Evolutionary conservation across 208 protist species (phyloP).

Genomic region (Leishmania tarentolae): DNA sequence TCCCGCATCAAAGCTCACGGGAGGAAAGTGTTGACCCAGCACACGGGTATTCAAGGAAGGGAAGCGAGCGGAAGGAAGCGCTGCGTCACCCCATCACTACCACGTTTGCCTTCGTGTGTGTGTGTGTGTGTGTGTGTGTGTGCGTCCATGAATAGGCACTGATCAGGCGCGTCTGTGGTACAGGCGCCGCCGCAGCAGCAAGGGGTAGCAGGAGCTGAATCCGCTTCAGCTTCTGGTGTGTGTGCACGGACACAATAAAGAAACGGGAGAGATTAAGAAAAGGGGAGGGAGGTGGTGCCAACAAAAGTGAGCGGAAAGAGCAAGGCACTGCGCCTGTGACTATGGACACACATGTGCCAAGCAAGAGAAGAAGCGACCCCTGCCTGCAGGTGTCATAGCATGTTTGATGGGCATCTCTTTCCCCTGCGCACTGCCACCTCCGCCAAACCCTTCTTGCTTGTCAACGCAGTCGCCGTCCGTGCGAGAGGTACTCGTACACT

Average conservation of each 20-base stretch:
- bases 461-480: constrained; percentile 26
- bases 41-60: too few species aligned
- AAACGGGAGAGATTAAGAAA: not conserved
- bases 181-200: not conserved
- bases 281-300: not conserved
- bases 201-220: not conserved
- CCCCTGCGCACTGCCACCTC: not conserved
- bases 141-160: not conserved
- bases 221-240: not conserved
- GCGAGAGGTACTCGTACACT: constrained; percentile 34
- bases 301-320: not conserved
- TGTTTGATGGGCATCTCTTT: not conserved
- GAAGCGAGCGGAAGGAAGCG: not conserved
- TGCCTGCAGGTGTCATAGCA: not conserved
- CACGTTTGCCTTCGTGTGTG: not conserved
- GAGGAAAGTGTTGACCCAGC: not conserved
- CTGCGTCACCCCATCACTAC: not conserved
- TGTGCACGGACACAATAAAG: not conserved
- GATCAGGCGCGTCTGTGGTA: not conserved
- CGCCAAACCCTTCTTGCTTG: not conserved
- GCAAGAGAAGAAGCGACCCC: not conserved
- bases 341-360: not conserved
- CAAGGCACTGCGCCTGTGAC: not conserved
- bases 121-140: constrained; percentile 1
- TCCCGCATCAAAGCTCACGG: not conserved